A percentile compares a stretch with the other conserved stretches of the same genome.
Evolutionary conservation across 139 green algal genomes (phyloP).

Genomic region (Coccomyxa sp.): DNA sequence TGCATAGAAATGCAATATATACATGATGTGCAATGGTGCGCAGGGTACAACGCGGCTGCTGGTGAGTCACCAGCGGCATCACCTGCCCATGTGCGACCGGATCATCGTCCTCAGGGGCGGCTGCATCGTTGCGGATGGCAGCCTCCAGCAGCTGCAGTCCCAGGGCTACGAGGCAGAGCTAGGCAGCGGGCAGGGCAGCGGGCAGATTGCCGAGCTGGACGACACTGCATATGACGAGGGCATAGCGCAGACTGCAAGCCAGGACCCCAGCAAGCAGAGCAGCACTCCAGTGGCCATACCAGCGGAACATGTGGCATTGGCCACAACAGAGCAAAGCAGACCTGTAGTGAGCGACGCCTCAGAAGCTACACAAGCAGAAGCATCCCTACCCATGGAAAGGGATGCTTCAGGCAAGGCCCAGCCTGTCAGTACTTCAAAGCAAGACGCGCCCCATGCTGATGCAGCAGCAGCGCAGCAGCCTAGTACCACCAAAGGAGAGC

Average conservation of each 20-base stretch:
- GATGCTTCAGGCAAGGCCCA: too few relatives aligned
- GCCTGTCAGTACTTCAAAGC: not conserved
- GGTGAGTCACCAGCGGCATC: conserved; percentile 89
- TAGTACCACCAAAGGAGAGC: too few relatives aligned
- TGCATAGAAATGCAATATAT: not conserved
- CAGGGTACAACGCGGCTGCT: conserved; percentile 65
- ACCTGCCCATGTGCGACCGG: conserved; percentile 70
- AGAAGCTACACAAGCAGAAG: too few relatives aligned
- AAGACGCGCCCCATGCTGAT: not conserved
- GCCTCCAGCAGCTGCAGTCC: conserved; percentile 47
- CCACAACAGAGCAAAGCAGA: too few relatives aligned
- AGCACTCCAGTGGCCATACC: not conserved
- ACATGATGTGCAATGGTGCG: not conserved
- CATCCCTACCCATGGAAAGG: too few relatives aligned
- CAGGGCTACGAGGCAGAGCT: conserved; percentile 3
- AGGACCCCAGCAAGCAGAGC: not conserved
- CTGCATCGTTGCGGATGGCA: conserved; percentile 39
- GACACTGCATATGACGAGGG: conserved; percentile 27
- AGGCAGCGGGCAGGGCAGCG: too few relatives aligned
- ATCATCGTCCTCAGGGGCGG: conserved; percentile 73
- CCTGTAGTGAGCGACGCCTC: too few relatives aligned
- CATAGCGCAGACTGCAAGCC: not conserved
- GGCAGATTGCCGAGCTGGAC: conserved; percentile 19
- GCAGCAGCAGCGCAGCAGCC: conserved; percentile 8
- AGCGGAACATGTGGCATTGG: too few relatives aligned